These are phyloP conservation scores for Fonsecaea monophora DNA, from an alignment of 2,329 filamentous ascomycete species.

Conservation along the genomic window DNA sequence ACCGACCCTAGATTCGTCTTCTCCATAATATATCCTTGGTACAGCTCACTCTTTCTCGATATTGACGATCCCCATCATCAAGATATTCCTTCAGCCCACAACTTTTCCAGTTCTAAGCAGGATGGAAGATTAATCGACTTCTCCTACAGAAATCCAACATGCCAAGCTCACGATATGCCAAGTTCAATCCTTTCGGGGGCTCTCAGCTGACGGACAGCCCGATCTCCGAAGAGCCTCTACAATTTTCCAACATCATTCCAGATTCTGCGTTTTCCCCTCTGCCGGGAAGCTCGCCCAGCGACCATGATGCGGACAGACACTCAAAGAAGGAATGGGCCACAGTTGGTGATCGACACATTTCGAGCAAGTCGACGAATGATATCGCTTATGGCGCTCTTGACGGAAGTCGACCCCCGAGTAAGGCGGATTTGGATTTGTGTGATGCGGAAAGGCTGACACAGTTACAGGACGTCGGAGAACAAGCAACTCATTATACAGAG, in stretches of 20 bases:
- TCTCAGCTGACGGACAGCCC: conserved; percentile 10
- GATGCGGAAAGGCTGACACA: conserved; percentile 2
- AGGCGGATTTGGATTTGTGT: not conserved
- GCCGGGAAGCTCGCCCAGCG: conserved; percentile 2
- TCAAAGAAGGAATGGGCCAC: conserved; percentile 4
- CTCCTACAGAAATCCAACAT: not conserved
- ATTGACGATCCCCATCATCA: not conserved
- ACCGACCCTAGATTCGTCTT: not conserved
- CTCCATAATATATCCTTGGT: not conserved
- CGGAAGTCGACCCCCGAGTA: conserved; percentile 17
- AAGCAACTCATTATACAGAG: conserved; percentile 26
- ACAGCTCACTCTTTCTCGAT: not conserved
- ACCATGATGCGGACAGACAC: conserved; percentile 4
- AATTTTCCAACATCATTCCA: conserved; percentile 22
- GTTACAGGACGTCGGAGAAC: conserved; percentile 19
- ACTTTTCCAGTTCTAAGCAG: not conserved
- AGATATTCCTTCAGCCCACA: not conserved
- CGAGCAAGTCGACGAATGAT: not conserved
- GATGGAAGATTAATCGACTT: not conserved
- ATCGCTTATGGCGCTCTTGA: conserved; percentile 19
- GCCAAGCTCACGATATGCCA: conserved; percentile 20
- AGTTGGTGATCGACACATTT: not conserved
- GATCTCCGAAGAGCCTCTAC: conserved; percentile 16
- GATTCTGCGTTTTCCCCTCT: conserved; percentile 7
- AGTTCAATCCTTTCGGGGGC: conserved; percentile 22